Evolutionary conservation across 345 rosid genomes (phyloP), one percentile per base, ranked within the genome.

Genomic region (Theobroma cacao): DNA sequence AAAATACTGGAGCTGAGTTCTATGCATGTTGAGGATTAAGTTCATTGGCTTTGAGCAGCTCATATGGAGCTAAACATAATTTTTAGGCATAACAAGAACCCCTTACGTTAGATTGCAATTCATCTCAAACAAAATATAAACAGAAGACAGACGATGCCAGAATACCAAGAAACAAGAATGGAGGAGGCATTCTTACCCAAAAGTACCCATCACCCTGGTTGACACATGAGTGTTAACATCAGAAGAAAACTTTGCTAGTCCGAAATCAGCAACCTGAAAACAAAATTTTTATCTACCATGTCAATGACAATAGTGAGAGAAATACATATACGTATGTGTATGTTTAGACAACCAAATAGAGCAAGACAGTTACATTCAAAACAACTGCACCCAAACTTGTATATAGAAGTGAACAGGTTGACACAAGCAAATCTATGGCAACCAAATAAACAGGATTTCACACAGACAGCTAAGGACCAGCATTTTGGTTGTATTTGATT

Each of bases 121-220:
- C n/a, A n/a, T n/a, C 8, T 43, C 9, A 38, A 55, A 8, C 1
- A 4, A 38, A 56, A 64, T 24, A 15, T 58, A 15, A 30, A 40
- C 53, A 11, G 52, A 43, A 2, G 55, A 17, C 55, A 48, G 17
- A 48, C 14, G 9, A 48, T 11, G 20, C 20, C 3, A 48, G 55
- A 48, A 48, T 48, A 38, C 30, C 48, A 14, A 74, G 38, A 22
- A 56, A 56, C 65, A 58, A 73, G 13, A 62, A 48, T 18, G 62
- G 62, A 43, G 53, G 77, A 22, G 9, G 34, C 20, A n/a, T 71
- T 66, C 81, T 76, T 80, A 93, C 95, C 99, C 97, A 31, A 95
- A 95, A 50, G 98, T 95, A 76, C 99, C 99, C 99, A 95, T 95
- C 65, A 95, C 90, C 28, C 99, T 93, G 41, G 98, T 95, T 3